Base-by-base conservation (phyloP, 225 moss, liverwort and hornwort species). In the Polytrichum formosum region DNA sequence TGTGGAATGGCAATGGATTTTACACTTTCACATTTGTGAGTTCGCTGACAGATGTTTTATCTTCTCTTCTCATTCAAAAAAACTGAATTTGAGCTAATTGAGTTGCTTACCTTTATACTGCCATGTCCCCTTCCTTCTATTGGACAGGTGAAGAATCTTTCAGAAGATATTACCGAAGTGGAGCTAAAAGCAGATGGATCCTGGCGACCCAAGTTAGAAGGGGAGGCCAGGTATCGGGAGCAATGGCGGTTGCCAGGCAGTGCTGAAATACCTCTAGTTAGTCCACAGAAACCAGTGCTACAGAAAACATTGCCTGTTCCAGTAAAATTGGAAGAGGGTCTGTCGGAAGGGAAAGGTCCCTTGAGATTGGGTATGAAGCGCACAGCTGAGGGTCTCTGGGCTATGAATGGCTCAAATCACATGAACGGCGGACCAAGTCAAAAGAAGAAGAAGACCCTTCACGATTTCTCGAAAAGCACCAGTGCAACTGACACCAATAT, bases 401-500 rank as follows among this genome's bases (percentile, higher is more conserved):
- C 88, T 76, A 70, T 91, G 8, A 96, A 91, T 76, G 90, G 90
- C 65, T 63, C 77, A 18, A 94, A 87, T 75, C 91, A 90, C 64
- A 65, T 83, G 67, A 89, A 94, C 75, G 98, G 94, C 54, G 94
- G 94, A 62, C 94, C 91, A 23, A 98, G 92, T 66, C 88, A 92
- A 56, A 89, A 79, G 67, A 77, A 82, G 28, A 77, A 82, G 79
- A 68, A 70, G 16, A 61, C 21, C 18, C 13, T 86, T 62, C 84
- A 85, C 20, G 74, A 82, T 58, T 73, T 73, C 18, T 81, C 91
- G 63, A 86, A 88, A 73, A 98, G 98, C 75, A 92, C 87, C 72
- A 94, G 94, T 82, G 94, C 94, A 28, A 94, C 98, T 68, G 98
- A 88, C 77, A 94, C 92, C 76, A 94, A 98, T 73, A 82, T 88